These are phyloP conservation scores for Parmales sp. DNA, from an alignment of 108 stramenopile species.

Conservation along the genomic window DNA sequence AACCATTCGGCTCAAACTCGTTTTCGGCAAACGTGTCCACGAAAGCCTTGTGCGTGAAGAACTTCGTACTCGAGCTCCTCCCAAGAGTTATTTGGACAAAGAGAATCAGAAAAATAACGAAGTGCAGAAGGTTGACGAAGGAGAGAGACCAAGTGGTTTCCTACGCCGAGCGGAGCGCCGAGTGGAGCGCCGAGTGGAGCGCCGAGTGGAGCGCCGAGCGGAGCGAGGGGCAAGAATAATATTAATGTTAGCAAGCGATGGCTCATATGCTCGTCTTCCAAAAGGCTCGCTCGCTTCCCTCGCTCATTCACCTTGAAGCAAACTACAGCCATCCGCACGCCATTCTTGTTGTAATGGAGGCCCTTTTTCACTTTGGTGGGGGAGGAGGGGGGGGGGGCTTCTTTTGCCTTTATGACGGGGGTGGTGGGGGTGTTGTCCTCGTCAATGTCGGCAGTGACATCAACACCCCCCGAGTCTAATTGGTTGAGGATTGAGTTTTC, in stretches of 20 bases:
- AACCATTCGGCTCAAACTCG: background rate
- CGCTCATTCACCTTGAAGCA: background rate
- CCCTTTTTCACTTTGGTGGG: too few species aligned
- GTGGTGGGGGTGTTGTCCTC: too few species aligned
- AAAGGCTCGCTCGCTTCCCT: background rate
- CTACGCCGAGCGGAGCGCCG: too few species aligned
- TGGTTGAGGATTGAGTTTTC: background rate
- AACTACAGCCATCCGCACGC: too few species aligned
- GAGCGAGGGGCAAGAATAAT: too few species aligned
- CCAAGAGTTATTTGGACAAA: background rate
- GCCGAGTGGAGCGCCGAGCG: too few species aligned
- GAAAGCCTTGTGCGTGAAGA: background rate
- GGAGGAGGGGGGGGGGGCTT: background rate
- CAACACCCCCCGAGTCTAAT: background rate
- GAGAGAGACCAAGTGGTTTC: background rate
- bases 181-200: too few species aligned
- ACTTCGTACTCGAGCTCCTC: background rate
- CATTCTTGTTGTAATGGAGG: too few species aligned
- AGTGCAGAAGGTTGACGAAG: conserved; percentile 2
- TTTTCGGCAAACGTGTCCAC: background rate
- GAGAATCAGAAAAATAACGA: background rate
- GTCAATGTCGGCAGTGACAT: background rate
- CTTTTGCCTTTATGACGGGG: background rate
- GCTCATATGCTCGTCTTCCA: conserved; percentile 1
- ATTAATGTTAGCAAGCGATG: background rate